Evolutionary conservation across 139 green algal species (phyloP).

Genomic region (Pleodorina starrii): DNA sequence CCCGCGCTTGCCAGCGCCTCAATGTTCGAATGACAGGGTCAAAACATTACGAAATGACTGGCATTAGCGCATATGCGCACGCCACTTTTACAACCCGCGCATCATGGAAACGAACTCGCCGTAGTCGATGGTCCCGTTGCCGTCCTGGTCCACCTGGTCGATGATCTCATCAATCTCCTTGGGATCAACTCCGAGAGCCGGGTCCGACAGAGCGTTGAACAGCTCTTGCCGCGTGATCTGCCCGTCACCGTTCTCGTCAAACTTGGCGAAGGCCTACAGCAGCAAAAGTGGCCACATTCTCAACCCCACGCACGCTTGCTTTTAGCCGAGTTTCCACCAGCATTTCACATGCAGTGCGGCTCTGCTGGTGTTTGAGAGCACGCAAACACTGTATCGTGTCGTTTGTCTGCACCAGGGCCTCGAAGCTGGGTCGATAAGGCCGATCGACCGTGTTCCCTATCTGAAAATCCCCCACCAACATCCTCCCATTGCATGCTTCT

Average conservation of each 20-base stretch:
- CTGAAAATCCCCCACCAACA: too few relatives aligned
- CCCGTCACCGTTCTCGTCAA: slow-evolving; percentile 84
- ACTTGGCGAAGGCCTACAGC: slow-evolving; percentile 75
- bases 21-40: not conserved
- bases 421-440: too few relatives aligned
- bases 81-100: slow-evolving; percentile 41
- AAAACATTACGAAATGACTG: too few relatives aligned
- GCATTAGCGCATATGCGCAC: not conserved
- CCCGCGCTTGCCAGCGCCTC: not conserved
- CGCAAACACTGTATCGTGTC: too few relatives aligned
- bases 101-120: slow-evolving; percentile 87
- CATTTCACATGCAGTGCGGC: too few relatives aligned
- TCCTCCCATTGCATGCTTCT: too few relatives aligned
- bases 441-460: too few relatives aligned
- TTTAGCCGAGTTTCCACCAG: too few relatives aligned
- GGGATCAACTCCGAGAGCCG: slow-evolving; percentile 46
- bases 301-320: too few relatives aligned
- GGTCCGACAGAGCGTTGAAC: slow-evolving; percentile 46
- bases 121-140: slow-evolving; percentile 84
- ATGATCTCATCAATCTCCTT: slow-evolving; percentile 62
- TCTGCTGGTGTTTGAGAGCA: too few relatives aligned
- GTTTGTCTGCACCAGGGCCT: too few relatives aligned
- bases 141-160: slow-evolving; percentile 79
- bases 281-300: not conserved
- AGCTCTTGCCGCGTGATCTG: slow-evolving; percentile 71